These are phyloP conservation scores for Stylonectria norvegica DNA, from an alignment of 2,329 filamentous ascomycete species.

Conservation along the genomic window DNA sequence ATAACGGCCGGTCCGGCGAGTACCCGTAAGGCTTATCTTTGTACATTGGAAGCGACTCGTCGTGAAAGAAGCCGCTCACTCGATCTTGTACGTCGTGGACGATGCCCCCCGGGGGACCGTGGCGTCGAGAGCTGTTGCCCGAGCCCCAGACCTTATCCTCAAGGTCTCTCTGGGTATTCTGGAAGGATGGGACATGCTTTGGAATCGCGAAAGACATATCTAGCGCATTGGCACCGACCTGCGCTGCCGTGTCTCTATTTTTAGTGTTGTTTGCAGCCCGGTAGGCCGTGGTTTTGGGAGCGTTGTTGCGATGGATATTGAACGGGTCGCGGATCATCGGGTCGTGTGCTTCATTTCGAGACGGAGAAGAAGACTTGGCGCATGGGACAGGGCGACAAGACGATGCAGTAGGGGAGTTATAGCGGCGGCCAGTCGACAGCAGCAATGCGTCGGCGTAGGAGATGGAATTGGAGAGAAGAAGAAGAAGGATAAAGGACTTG, in stretches of 20 bases:
- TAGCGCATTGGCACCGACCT: constrained; percentile 47
- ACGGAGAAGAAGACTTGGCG: constrained; percentile 1
- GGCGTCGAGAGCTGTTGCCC: constrained; percentile 35
- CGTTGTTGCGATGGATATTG: constrained; percentile 41
- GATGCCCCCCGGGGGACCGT: too few species aligned
- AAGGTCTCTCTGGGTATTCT: constrained; percentile 58
- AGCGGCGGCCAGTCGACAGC: background rate
- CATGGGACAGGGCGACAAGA: background rate
- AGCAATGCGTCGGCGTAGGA: too few species aligned
- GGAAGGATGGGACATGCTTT: constrained; percentile 67
- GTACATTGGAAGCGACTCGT: constrained; percentile 79
- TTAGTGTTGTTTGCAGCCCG: constrained; percentile 43
- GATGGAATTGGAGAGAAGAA: too few species aligned
- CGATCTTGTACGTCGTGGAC: too few species aligned
- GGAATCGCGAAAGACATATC: constrained; percentile 64
- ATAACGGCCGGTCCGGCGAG: constrained; percentile 53
- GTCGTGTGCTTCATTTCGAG: constrained; percentile 28
- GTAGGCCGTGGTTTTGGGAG: constrained; percentile 48
- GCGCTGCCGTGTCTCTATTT: constrained; percentile 46
- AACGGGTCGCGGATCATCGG: constrained; percentile 45
- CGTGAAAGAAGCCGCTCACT: too few species aligned
- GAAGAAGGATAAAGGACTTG: too few species aligned
- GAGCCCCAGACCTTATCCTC: constrained; percentile 66
- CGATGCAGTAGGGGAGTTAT: background rate
- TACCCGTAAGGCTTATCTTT: constrained; percentile 95